These are phyloP conservation scores for Calocybe gangraenosa DNA, from an alignment of 768 basidiomycete species.

Conservation along the genomic window DNA sequence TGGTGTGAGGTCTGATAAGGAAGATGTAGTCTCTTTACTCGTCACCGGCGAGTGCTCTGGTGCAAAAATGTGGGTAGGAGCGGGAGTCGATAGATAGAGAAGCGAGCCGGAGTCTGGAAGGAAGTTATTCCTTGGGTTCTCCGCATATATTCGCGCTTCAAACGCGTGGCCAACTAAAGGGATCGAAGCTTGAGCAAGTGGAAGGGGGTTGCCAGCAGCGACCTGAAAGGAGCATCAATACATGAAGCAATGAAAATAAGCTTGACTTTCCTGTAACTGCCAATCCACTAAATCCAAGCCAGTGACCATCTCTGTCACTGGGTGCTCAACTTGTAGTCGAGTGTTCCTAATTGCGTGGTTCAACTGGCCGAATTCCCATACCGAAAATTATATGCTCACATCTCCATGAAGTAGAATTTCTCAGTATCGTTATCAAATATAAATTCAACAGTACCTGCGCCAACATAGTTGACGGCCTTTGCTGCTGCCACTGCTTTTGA, in stretches of 20 bases:
- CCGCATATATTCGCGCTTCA: constrained; percentile 94
- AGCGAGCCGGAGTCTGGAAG: constrained; percentile 86
- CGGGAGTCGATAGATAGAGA: constrained; percentile 76
- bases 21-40: constrained; percentile 17
- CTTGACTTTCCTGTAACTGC: constrained; percentile 70
- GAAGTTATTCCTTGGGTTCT: constrained; percentile 91
- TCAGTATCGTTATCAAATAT: constrained; percentile 91
- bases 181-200: constrained; percentile 70
- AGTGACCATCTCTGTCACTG: constrained; percentile 94
- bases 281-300: constrained; percentile 93
- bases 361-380: neutral
- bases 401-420: constrained; percentile 95
- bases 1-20: constrained; percentile 25
- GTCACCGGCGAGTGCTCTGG: constrained; percentile 31
- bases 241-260: neutral
- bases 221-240: constrained; percentile 42
- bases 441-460: constrained; percentile 94
- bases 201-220: constrained; percentile 84
- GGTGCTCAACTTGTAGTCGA: constrained; percentile 84
- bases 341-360: constrained; percentile 57
- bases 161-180: constrained; percentile 91
- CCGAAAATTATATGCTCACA: constrained; percentile 42
- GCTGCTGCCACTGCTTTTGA: constrained; percentile 92
- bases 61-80: constrained; percentile 67
- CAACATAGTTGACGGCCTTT: constrained; percentile 85